Evolutionary conservation across 768 basidiomycete species (phyloP), one percentile per base, ranked within the genome.

Genomic region (Amanita muscaria): DNA sequence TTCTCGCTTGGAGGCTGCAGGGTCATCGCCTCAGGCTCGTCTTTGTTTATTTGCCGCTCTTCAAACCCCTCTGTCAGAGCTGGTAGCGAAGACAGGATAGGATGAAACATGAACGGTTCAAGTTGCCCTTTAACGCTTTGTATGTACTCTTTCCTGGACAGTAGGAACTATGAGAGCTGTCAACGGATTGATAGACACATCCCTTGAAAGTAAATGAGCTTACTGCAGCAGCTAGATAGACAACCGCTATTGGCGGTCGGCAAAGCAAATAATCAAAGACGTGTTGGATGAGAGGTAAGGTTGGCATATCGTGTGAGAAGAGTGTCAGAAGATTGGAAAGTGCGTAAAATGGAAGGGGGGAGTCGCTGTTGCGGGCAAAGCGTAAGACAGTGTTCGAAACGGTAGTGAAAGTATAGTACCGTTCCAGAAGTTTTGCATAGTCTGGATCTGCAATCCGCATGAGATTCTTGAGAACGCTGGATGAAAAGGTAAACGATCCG

Each of bases 241-340:
- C 83, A 2, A 79, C 72, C 1, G 73, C 69, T 22, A 91, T 76
- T 8, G 92, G 92, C 19, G 88, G 88, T 27, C 91, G 73, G 50
- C 79, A 77, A 10, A 97, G 65, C 8, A 96, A 64, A 57, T 81
- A 97, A 62, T 97, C 92, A 61, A 94, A 97, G 37, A 91, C 77
- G 50, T 91, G 84, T 58, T 94, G 91, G 21, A 91, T 85, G 30
- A 92, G 79, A 4, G 83, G 75, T n/a, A 94, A 73, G 2, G 86
- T 87, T 6, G 92, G 88, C 46, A 91, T 74, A 53, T 96, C 91
- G 59, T 97, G 92, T 9, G 92, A 80, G 65, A 97, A 91, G 23
- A 94, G 73, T 0, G 91, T 94, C 25, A 97, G 68, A 24, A 96
- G 76, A 63, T 91, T 88, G 3, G 90, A 88, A 14, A 97, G 74